Conservation (phyloP, 2,329 filamentous ascomycete genomes). For the Chrysosphaeria jannelii region DNA sequence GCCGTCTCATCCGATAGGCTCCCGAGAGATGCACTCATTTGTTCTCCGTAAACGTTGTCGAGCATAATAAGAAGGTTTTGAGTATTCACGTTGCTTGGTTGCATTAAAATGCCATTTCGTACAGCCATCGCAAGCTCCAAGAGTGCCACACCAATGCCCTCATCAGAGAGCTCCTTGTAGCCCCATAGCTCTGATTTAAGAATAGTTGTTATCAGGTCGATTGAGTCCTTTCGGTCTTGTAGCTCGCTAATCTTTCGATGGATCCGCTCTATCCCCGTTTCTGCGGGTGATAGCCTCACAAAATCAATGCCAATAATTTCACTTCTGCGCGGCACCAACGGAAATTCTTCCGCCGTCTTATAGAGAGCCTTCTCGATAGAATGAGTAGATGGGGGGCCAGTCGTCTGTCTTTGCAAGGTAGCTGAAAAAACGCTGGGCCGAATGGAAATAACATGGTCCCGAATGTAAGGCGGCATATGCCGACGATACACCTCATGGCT, state of each 20-base stretch:
- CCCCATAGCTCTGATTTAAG: no score
- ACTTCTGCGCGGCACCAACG: slow-evolving; percentile 65
- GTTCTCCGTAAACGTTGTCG: no score
- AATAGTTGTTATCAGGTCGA: no score
- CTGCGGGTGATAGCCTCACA: slow-evolving; percentile 37
- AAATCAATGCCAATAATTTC: slow-evolving; percentile 47
- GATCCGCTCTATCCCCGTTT: slow-evolving; percentile 76
- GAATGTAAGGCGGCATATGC: slow-evolving; percentile 48
- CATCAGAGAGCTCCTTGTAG: no score
- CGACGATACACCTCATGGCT: slow-evolving; percentile 64
- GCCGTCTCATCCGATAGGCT: no score
- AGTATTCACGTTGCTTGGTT: no score
- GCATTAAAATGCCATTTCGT: no score
- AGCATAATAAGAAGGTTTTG: no score
- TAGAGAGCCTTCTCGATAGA: slow-evolving; percentile 63
- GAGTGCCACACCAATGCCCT: no score
- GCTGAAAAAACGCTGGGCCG: slow-evolving; percentile 53
- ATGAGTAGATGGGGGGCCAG: slow-evolving; percentile 39
- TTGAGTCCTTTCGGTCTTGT: no score
- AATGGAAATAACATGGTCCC: slow-evolving; percentile 62
- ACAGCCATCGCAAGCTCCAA: no score
- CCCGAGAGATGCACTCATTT: no score
- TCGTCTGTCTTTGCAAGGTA: slow-evolving; percentile 39
- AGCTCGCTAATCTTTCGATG: slow-evolving; percentile 80
- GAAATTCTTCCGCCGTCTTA: slow-evolving; percentile 60